Conservation (phyloP, 257 asterid species). For the Avicennia marina region DNA sequence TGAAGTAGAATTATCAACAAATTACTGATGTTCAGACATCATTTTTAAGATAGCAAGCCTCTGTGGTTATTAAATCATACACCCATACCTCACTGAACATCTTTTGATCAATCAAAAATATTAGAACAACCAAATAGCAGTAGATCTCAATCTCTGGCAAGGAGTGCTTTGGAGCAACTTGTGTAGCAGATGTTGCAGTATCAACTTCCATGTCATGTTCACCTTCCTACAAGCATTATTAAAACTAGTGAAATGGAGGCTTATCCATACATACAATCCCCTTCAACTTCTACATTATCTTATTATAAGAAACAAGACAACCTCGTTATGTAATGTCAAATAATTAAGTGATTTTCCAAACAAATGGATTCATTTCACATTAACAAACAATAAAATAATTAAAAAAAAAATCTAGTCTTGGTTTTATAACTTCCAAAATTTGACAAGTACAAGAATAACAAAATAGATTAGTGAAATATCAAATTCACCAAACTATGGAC, state of each 20-base stretch:
- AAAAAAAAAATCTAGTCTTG: no score
- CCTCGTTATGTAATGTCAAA: no score
- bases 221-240: slow-evolving; percentile 39
- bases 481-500: neutral
- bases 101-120: slow-evolving; percentile 67
- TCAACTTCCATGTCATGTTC: slow-evolving; percentile 58
- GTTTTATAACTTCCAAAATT: no score
- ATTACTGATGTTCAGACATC: slow-evolving; percentile 8
- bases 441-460: no score
- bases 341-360: no score
- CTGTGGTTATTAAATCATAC: slow-evolving; percentile 5
- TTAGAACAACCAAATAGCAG: slow-evolving; percentile 62
- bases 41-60: neutral
- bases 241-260: slow-evolving; percentile 12
- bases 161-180: slow-evolving; percentile 44
- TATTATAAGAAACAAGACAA: no score
- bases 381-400: no score
- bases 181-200: slow-evolving; percentile 47
- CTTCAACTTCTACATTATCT: no score
- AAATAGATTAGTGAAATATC: slow-evolving; percentile 8
- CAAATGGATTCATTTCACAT: no score
- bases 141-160: slow-evolving; percentile 67
- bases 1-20: slow-evolving; percentile 14
- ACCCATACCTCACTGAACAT: slow-evolving; percentile 52
- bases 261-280: neutral